These are phyloP conservation scores for Zymoseptoria passerinii DNA, from an alignment of 2,329 filamentous ascomycete species.

Conservation along the genomic window DNA sequence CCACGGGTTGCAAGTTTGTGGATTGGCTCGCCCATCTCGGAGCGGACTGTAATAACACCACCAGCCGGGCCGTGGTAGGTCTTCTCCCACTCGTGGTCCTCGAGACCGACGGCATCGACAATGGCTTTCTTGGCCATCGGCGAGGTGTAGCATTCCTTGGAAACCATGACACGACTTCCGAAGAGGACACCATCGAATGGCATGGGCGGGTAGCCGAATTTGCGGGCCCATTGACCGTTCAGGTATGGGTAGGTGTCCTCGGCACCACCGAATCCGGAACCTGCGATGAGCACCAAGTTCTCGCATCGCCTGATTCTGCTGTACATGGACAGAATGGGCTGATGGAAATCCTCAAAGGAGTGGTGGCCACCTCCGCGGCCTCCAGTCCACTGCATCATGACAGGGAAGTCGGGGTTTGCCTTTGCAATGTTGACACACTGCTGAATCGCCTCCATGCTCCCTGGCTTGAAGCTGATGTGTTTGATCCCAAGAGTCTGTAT, in stretches of 20 bases:
- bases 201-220: slow-evolving; percentile 84
- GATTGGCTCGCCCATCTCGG: slow-evolving; percentile 98
- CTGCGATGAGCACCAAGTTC: slow-evolving; percentile 83
- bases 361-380: slow-evolving; percentile 90
- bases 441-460: slow-evolving; percentile 80
- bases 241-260: slow-evolving; percentile 91
- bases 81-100: slow-evolving; percentile 80
- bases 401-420: slow-evolving; percentile 88
- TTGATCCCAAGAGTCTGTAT: slow-evolving; percentile 87
- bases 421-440: slow-evolving; percentile 86
- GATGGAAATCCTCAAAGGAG: slow-evolving; percentile 91
- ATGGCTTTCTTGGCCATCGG: slow-evolving; percentile 84
- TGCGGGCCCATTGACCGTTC: slow-evolving; percentile 78
- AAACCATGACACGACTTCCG: slow-evolving; percentile 89
- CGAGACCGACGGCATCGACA: slow-evolving; percentile 72
- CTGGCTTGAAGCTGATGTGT: slow-evolving; percentile 91
- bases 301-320: slow-evolving; percentile 73
- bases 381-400: slow-evolving; percentile 90
- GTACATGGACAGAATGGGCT: slow-evolving; percentile 87
- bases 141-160: slow-evolving; percentile 85
- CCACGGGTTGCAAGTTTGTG: slow-evolving; percentile 97
- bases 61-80: slow-evolving; percentile 87
- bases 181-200: slow-evolving; percentile 89
- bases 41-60: slow-evolving; percentile 91
- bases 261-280: slow-evolving; percentile 82